A percentile compares a stretch with the other conserved stretches of the same genome.
phyloP scores from a whole-genome alignment of 208 protist species.

The Leishmania martiniquensis region DNA sequence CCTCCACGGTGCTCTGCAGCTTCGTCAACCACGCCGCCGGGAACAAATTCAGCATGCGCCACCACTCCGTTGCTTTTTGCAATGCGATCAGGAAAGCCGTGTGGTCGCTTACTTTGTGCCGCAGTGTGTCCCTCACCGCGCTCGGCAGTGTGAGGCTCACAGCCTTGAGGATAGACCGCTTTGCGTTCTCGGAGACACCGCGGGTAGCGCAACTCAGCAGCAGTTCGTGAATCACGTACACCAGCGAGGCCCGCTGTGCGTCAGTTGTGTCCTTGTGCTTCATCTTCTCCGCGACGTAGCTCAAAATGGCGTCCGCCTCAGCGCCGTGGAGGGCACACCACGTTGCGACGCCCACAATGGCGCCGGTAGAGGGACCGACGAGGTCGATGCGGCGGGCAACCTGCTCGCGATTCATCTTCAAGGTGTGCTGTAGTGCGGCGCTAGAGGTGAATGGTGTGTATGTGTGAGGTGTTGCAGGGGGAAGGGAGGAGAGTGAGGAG shows the following conservation, averaged over 20 bases:
- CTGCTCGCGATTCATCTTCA: conserved; percentile 63
- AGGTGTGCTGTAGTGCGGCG: background rate
- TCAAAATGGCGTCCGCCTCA: conserved; percentile 70
- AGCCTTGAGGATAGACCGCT: conserved; percentile 61
- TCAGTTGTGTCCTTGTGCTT: conserved; percentile 47
- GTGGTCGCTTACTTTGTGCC: conserved; percentile 17
- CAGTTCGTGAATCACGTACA: conserved; percentile 88
- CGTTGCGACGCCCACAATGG: conserved; percentile 82
- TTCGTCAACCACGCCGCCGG: conserved; percentile 69
- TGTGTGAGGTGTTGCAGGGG: background rate
- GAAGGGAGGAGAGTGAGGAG: background rate
- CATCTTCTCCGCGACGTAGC: conserved; percentile 60
- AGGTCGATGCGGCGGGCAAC: conserved; percentile 72
- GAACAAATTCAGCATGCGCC: conserved; percentile 81
- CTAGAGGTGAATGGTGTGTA: too few species aligned
- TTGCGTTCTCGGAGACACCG: conserved; percentile 64
- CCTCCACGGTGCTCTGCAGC: conserved; percentile 39
- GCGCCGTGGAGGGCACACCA: conserved; percentile 88
- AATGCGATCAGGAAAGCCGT: conserved; percentile 47
- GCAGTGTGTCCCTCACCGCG: conserved; percentile 48
- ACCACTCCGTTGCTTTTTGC: conserved; percentile 70
- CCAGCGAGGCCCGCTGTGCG: conserved; percentile 52
- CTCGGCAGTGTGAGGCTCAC: conserved; percentile 53
- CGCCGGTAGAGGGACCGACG: conserved; percentile 67
- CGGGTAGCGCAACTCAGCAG: conserved; percentile 73